Conservation (phyloP, 2,329 filamentous ascomycete genomes). For the Aaosphaeria arxii region DNA sequence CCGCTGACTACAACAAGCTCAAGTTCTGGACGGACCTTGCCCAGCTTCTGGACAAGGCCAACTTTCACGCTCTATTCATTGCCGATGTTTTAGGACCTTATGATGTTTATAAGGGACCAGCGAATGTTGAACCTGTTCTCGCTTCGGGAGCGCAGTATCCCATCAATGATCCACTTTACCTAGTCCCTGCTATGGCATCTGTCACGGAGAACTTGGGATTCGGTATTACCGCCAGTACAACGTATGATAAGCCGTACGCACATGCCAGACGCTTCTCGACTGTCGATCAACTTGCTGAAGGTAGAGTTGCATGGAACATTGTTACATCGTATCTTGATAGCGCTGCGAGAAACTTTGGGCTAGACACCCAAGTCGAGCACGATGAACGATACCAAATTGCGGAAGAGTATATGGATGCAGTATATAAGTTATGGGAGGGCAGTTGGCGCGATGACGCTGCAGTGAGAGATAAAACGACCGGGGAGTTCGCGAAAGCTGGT, state of each 20-base stretch:
- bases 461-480: slow-evolving; percentile 51
- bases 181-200: slow-evolving; percentile 63
- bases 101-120: slow-evolving; percentile 60
- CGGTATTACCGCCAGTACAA: slow-evolving; percentile 62
- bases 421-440: slow-evolving; percentile 64
- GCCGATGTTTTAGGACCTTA: slow-evolving; percentile 56
- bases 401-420: slow-evolving; percentile 65
- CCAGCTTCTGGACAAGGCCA: slow-evolving; percentile 24
- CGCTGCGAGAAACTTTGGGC: slow-evolving; percentile 60
- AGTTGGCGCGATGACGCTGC: slow-evolving; percentile 65
- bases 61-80: slow-evolving; percentile 34
- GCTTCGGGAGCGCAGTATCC: slow-evolving; percentile 63
- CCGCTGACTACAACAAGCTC: slow-evolving; percentile 39
- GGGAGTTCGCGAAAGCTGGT: slow-evolving; percentile 55
- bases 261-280: slow-evolving; percentile 61
- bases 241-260: slow-evolving; percentile 64
- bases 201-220: slow-evolving; percentile 61
- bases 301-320: slow-evolving; percentile 49
- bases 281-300: slow-evolving; percentile 62
- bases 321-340: slow-evolving; percentile 65
- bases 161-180: slow-evolving; percentile 61
- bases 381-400: slow-evolving; percentile 65
- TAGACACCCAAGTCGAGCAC: slow-evolving; percentile 55
- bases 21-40: slow-evolving; percentile 28
- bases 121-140: slow-evolving; percentile 56